Percentiles rank a stretch among this genome's conserved stretches.
phyloP scores from a whole-genome alignment of 2,329 filamentous ascomycete species.

The Graphium sp. region DNA sequence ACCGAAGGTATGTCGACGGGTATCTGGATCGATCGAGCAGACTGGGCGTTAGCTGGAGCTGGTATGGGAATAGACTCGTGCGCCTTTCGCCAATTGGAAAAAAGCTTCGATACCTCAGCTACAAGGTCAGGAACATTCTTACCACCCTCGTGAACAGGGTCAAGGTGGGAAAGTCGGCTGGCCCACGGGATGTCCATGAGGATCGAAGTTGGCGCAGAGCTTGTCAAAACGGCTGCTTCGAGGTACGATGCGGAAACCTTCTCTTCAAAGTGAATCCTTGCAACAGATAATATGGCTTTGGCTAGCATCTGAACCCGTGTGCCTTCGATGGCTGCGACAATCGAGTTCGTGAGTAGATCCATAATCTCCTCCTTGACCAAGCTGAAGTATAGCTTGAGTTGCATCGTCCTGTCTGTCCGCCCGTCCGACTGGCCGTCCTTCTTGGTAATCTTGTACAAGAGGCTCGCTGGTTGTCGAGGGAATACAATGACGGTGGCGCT shows the following conservation, averaged over 20 bases:
- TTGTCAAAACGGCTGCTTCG: constrained; percentile 36
- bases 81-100: constrained; percentile 16
- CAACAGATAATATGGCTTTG: no score
- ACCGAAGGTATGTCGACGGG: constrained; percentile 80
- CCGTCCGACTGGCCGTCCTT: constrained; percentile 16
- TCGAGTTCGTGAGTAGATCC: constrained; percentile 22
- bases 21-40: constrained; percentile 53
- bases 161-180: no score
- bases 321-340: constrained; percentile 20
- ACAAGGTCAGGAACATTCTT: no score
- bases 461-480: constrained; percentile 61
- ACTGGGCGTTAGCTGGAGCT: neutral
- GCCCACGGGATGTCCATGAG: no score
- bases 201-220: constrained; percentile 29
- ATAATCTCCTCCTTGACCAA: constrained; percentile 61
- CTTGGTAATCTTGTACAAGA: constrained; percentile 63
- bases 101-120: constrained; percentile 9
- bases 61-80: constrained; percentile 6
- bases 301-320: no score
- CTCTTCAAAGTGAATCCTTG: no score
- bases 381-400: constrained; percentile 59
- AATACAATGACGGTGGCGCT: constrained; percentile 48
- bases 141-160: no score
- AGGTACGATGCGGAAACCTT: no score
- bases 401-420: constrained; percentile 26